Percentiles rank a stretch among this genome's conserved stretches.
Conservation (phyloP, 805 yeast genomes). For the Cephaloascus fragrans region DNA sequence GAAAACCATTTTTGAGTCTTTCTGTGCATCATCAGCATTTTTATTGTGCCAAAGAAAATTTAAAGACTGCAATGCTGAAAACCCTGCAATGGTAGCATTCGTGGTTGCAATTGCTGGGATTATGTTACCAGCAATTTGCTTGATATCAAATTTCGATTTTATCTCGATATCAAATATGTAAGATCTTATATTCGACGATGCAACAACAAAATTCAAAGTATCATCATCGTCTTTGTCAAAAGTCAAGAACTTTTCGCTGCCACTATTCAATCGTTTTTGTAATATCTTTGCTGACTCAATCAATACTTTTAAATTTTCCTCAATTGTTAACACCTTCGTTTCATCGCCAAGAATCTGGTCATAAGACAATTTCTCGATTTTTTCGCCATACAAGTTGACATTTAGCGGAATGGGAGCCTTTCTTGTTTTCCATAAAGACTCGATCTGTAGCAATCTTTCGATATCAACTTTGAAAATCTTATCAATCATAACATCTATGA, state of each 20-base stretch:
- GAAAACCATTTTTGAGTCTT: slow-evolving; percentile 36
- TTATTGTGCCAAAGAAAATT: slow-evolving; percentile 26
- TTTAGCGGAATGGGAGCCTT: slow-evolving; percentile 57
- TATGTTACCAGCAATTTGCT: slow-evolving; percentile 94
- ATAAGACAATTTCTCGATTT: slow-evolving; percentile 13
- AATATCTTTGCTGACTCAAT: slow-evolving; percentile 36
- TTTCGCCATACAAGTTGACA: slow-evolving; percentile 11
- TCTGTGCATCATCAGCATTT: slow-evolving; percentile 10
- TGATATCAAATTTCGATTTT: slow-evolving; percentile 76
- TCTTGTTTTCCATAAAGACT: slow-evolving; percentile 71
- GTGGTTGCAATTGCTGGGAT: slow-evolving; percentile 98
- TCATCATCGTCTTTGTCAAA: slow-evolving; percentile 96
- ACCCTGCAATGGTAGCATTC: slow-evolving; percentile 90
- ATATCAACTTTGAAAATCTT: slow-evolving; percentile 72
- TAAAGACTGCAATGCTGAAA: slow-evolving; percentile 67
- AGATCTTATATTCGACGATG: slow-evolving; percentile 77
- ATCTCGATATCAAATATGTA: slow-evolving; percentile 56
- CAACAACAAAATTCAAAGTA: slow-evolving; percentile 77
- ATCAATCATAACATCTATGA: slow-evolving; percentile 32
- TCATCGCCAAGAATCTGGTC: slow-evolving; percentile 14
- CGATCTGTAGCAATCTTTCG: slow-evolving; percentile 58
- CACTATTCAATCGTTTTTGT: slow-evolving; percentile 31
- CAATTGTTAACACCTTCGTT: slow-evolving; percentile 48
- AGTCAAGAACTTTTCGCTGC: slow-evolving; percentile 30
- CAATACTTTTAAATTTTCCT: slow-evolving; percentile 57